Percentiles rank a stretch among this genome's conserved stretches.
These are phyloP conservation scores for Botrytis fragariae DNA, from an alignment of 2,329 filamentous ascomycete species.

Conservation along the genomic window DNA sequence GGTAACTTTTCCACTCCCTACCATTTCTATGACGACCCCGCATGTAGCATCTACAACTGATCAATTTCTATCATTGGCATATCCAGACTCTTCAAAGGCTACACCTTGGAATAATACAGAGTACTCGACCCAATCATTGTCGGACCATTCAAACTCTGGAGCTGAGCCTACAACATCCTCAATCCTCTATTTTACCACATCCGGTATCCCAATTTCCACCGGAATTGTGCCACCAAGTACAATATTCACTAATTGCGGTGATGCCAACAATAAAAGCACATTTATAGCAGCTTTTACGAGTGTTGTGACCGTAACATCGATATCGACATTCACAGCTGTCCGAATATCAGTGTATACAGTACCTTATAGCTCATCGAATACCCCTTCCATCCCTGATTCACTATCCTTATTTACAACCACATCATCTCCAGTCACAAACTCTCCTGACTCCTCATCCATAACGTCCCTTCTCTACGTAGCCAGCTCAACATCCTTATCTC, in stretches of 20 bases:
- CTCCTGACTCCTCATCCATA: neutral
- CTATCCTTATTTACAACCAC: neutral
- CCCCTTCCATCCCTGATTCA: neutral
- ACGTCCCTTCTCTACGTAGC: neutral
- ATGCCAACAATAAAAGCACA: neutral
- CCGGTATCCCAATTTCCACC: neutral
- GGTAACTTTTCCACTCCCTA: neutral
- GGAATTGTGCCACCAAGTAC: neutral
- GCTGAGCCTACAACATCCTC: neutral
- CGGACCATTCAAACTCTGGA: neutral
- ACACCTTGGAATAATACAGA: neutral
- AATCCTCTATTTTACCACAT: neutral
- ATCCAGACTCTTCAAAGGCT: neutral
- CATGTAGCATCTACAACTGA: neutral
- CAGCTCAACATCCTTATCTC: neutral
- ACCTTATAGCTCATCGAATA: neutral
- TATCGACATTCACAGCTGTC: constrained; percentile 4
- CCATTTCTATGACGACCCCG: too few relatives aligned
- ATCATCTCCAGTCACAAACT: neutral
- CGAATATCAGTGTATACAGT: neutral
- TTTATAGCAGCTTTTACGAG: neutral
- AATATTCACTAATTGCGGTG: neutral
- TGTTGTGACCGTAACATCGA: neutral
- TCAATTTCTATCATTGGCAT: neutral
- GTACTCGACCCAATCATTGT: neutral